Conservation (phyloP, 305 asterid genomes). For the Lippia alba region DNA sequence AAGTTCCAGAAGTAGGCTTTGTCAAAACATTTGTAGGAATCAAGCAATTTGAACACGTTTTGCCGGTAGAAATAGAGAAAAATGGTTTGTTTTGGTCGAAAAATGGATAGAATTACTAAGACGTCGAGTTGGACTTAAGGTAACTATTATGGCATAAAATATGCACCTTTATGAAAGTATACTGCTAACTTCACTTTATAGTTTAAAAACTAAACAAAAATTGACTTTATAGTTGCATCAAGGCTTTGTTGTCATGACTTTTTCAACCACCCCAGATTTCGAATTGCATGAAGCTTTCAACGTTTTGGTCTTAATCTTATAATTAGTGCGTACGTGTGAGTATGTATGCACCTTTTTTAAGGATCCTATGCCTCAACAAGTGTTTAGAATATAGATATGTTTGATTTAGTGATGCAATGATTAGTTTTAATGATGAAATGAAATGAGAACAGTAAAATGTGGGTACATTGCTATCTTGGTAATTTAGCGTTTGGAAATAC, state of each 20-base stretch:
- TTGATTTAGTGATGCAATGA: too few relatives aligned
- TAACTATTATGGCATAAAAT: neutral
- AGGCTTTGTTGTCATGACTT: neutral
- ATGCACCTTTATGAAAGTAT: neutral
- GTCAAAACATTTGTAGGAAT: neutral
- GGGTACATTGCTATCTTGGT: too few relatives aligned
- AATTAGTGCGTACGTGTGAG: neutral
- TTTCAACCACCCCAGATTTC: neutral
- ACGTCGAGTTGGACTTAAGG: neutral
- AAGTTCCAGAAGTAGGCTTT: neutral
- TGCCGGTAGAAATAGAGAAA: too few relatives aligned
- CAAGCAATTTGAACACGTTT: too few relatives aligned
- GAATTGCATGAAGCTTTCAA: neutral
- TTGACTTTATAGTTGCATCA: neutral
- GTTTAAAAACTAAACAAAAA: neutral
- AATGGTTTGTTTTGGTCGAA: neutral
- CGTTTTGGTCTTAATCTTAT: neutral
- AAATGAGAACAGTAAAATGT: too few relatives aligned
- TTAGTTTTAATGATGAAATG: too few relatives aligned
- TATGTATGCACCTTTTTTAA: too few relatives aligned
- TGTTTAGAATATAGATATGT: too few relatives aligned
- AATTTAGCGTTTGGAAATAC: too few relatives aligned
- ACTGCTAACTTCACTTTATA: neutral
- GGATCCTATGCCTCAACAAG: conserved; percentile 5
- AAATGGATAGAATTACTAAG: neutral